phyloP scores from a whole-genome alignment of 164 flowering plant genomes.

The Houttuynia cordata region DNA sequence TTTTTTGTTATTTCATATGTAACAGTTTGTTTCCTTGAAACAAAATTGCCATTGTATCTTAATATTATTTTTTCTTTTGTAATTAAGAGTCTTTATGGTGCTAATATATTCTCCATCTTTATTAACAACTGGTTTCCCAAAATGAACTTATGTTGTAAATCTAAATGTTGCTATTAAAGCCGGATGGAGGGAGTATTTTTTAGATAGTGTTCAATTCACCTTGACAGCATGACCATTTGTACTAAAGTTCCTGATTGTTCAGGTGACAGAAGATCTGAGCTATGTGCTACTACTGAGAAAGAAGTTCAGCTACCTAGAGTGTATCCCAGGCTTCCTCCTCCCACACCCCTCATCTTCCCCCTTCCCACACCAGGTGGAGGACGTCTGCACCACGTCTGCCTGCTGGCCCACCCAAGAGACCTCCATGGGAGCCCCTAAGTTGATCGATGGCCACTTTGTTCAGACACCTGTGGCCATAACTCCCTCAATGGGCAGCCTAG shows the following conservation, averaged over 20 bases:
- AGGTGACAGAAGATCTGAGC: constrained; percentile 86
- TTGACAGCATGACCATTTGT: too few species aligned
- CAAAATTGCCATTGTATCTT: too few species aligned
- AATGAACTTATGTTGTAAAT: too few species aligned
- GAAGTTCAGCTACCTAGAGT: constrained; percentile 78
- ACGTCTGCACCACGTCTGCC: constrained; percentile 32
- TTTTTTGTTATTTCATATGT: too few species aligned
- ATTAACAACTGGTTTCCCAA: too few species aligned
- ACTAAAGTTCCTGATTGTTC: too few species aligned
- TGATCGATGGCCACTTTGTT: constrained; percentile 4
- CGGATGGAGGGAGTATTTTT: too few species aligned
- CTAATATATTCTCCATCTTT: too few species aligned
- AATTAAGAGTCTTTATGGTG: too few species aligned
- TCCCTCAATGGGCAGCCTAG: background rate
- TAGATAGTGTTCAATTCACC: constrained; percentile 14
- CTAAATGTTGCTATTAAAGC: too few species aligned
- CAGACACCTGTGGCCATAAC: background rate
- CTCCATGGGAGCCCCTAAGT: background rate
- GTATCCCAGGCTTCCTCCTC: constrained; percentile 89
- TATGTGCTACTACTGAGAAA: constrained; percentile 62
- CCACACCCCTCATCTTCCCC: constrained; percentile 89
- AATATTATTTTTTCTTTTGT: too few species aligned
- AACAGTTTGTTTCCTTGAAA: too few species aligned
- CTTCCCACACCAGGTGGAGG: constrained; percentile 38
- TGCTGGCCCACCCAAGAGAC: background rate